Evolutionary conservation across 495 filamentous ascomycete genomes (phyloP), one percentile per base, ranked within the genome.

Genomic region (Parathielavia hyrcaniae): DNA sequence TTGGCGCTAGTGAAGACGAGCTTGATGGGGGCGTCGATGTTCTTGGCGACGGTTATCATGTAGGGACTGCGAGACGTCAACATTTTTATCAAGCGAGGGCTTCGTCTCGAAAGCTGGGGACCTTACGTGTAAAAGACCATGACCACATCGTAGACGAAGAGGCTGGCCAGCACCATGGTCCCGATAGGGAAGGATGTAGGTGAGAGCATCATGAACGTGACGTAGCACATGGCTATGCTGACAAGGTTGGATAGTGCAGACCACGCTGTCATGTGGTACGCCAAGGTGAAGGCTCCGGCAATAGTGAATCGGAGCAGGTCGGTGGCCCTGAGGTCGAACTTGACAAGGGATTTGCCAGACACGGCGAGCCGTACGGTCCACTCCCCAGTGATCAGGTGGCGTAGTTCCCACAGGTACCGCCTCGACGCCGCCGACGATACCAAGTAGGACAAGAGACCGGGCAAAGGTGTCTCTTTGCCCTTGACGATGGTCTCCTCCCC

Each of bases 111-210:
- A 44, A n/a, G 10, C 17, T 2, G 43, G 22, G 39, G 11, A 72
- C 79, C 66, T n/a, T 68, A 83, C 76, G 93, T 98, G 70, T 88
- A 98, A 68, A 97, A 98, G 53, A 98, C 93, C 74, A 97, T 95
- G 67, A 91, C 87, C 52, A 98, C 92, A 63, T 98, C 93, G 64
- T 98, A 98, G 64, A 92, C 79, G 69, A 97, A 97, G 16, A 98
- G 76, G 0, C 86, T 87, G 4, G 70, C 75, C 0, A 97, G 76
- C 34, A 98, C 84, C 26, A 89, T 70, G 1, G 84, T 85, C 4
- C 90, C 93, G 0, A 89, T 96, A 57, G 77, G 75, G 66, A 96
- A 96, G 0, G 88, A 95, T 0, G 91, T 93, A 0, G 93, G 95
- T 2, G 92, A 96, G 75, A 98, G 82, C 58, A 96, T 72, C 55